These are phyloP conservation scores for Ambrosiella xylebori DNA, from an alignment of 2,329 filamentous ascomycete genomes.

Conservation along the genomic window DNA sequence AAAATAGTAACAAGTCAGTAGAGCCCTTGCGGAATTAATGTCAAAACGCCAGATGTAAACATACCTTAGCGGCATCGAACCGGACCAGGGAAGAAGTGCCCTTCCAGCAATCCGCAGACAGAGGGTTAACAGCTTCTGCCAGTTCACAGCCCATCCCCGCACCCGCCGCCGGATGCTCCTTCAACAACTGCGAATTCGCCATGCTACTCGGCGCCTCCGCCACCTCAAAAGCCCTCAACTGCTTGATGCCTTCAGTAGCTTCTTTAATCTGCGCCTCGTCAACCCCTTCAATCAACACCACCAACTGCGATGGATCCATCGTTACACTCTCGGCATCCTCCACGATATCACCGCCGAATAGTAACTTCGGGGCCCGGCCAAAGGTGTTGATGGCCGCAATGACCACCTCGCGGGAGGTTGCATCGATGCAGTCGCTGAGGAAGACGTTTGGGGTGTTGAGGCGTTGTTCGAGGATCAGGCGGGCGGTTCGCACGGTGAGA, in stretches of 20 bases:
- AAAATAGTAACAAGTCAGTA: background rate
- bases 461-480: slow-evolving; percentile 12
- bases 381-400: slow-evolving; percentile 11
- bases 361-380: slow-evolving; percentile 9
- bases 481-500: slow-evolving; percentile 8
- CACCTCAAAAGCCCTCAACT: slow-evolving; percentile 30
- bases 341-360: slow-evolving; percentile 2
- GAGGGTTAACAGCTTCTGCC: slow-evolving; percentile 25
- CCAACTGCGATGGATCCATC: slow-evolving; percentile 27
- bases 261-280: slow-evolving; percentile 28
- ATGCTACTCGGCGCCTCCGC: slow-evolving; percentile 26
- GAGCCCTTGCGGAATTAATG: background rate
- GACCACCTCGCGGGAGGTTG: slow-evolving; percentile 9
- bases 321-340: background rate
- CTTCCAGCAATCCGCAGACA: slow-evolving; percentile 29
- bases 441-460: slow-evolving; percentile 13
- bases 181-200: slow-evolving; percentile 27
- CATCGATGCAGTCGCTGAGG: slow-evolving; percentile 8
- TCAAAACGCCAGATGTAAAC: background rate
- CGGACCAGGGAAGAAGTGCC: slow-evolving; percentile 26
- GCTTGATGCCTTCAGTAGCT: slow-evolving; percentile 18
- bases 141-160: slow-evolving; percentile 25
- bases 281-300: slow-evolving; percentile 42
- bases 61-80: slow-evolving; percentile 29
- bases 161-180: slow-evolving; percentile 25